Percentiles rank a stretch among this genome's conserved stretches.
Evolutionary conservation across 805 yeast genomes (phyloP).

Genomic region (Kazachstania taianensis): DNA sequence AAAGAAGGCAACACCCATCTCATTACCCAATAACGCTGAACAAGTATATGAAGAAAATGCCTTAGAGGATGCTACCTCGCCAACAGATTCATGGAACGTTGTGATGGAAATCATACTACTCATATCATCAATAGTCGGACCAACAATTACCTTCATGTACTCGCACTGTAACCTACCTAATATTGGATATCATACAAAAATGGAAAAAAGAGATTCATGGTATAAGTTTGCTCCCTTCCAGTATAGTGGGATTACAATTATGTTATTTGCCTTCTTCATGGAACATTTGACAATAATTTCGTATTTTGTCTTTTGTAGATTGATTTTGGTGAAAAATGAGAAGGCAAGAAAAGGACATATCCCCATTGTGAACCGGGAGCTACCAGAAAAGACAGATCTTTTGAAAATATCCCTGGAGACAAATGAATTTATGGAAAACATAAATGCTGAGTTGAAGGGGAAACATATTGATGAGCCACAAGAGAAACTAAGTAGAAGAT

Average conservation of each 20-base stretch:
- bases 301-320: conserved; percentile 7
- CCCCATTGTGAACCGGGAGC: background rate
- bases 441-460: conserved; percentile 1
- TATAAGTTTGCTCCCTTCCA: conserved; percentile 17
- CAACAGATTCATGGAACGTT: conserved; percentile 58
- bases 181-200: conserved; percentile 10
- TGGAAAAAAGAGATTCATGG: conserved; percentile 18
- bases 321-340: conserved; percentile 1
- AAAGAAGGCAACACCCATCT: conserved; percentile 19
- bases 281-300: conserved; percentile 20
- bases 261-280: conserved; percentile 27
- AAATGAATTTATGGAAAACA: conserved; percentile 6
- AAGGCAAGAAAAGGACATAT: background rate
- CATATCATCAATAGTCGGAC: conserved; percentile 61
- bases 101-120: conserved; percentile 56
- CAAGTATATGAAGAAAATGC: background rate
- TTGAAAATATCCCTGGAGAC: conserved; percentile 6
- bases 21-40: conserved; percentile 3
- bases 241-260: conserved; percentile 28
- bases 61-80: background rate
- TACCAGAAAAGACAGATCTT: conserved; percentile 7
- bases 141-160: conserved; percentile 67
- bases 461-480: background rate
- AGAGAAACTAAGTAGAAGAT: background rate
- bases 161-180: conserved; percentile 37